A percentile compares a stretch with the other conserved stretches of the same genome.
Evolutionary conservation across 129 eudicot species (phyloP).

Genomic region (Mikania micrantha): DNA sequence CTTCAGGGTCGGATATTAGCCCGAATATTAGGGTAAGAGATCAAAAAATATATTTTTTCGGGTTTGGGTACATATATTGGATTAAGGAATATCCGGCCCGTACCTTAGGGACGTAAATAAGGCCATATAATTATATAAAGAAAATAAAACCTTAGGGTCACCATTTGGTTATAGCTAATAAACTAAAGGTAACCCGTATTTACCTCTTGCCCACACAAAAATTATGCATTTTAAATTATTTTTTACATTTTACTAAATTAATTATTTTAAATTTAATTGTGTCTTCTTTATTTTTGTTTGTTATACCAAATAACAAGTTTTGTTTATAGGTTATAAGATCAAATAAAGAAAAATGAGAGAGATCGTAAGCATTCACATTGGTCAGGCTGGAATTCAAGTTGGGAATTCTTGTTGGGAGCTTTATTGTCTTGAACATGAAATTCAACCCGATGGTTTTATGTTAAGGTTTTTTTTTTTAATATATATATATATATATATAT

Average conservation of each 20-base stretch:
- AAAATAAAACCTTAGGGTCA: background rate
- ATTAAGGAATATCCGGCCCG: too few relatives aligned
- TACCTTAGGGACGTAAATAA: background rate
- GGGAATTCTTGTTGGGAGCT: slow-evolving; percentile 29
- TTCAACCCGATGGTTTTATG: slow-evolving; percentile 21
- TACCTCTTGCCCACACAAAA: slow-evolving; percentile 4
- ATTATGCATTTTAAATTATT: background rate
- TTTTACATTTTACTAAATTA: background rate
- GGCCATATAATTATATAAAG: background rate
- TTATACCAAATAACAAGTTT: background rate
- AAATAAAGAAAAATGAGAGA: slow-evolving; percentile 14
- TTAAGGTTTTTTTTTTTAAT: too few relatives aligned
- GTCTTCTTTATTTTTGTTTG: background rate
- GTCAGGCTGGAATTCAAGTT: slow-evolving; percentile 24
- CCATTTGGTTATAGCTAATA: background rate
- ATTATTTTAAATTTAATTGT: background rate
- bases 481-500: too few relatives aligned
- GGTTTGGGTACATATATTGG: too few relatives aligned
- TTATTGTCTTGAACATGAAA: slow-evolving; percentile 23
- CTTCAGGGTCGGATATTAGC: too few relatives aligned
- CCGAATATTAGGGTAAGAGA: too few relatives aligned
- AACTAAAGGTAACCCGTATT: background rate
- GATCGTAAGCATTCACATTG: slow-evolving; percentile 27
- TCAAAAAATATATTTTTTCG: too few relatives aligned
- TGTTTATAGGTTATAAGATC: background rate